phyloP scores from a whole-genome alignment of 73 alveolate genomes.

The Diophrys sp. region DNA sequence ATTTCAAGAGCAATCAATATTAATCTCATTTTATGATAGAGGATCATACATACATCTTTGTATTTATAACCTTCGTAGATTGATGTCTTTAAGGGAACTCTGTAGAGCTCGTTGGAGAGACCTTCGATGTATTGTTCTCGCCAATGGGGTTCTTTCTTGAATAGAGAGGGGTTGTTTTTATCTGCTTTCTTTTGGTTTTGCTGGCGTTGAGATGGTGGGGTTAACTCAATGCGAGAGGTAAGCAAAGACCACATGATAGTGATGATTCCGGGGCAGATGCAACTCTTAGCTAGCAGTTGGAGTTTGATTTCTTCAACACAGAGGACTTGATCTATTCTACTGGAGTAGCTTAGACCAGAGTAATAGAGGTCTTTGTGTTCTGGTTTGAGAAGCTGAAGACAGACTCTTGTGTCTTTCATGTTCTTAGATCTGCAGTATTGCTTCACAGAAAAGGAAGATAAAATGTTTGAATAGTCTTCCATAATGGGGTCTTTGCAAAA shows the following conservation, averaged over 20 bases:
- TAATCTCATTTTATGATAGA: constrained; percentile 66
- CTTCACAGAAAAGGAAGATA: constrained; percentile 89
- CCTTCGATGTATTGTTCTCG: constrained; percentile 66
- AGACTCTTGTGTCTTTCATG: constrained; percentile 63
- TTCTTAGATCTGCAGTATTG: constrained; percentile 64
- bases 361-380: constrained; percentile 89
- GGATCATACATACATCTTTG: constrained; percentile 57
- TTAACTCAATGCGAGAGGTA: constrained; percentile 61
- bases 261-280: constrained; percentile 96
- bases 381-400: constrained; percentile 85
- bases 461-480: constrained; percentile 88
- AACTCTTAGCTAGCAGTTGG: constrained; percentile 88
- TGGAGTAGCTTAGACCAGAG: constrained; percentile 55
- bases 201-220: constrained; percentile 25
- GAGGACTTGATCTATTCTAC: constrained; percentile 70
- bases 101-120: constrained; percentile 66
- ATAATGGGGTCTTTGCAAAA: constrained; percentile 76
- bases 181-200: not conserved
- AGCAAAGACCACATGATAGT: constrained; percentile 88
- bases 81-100: constrained; percentile 62
- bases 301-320: constrained; percentile 94
- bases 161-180: not conserved
- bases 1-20: constrained; percentile 78
- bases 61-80: constrained; percentile 62
- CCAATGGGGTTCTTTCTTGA: constrained; percentile 45